Percentiles rank a stretch among this genome's conserved stretches.
Evolutionary conservation across 106 monocot species (phyloP).

Genomic region (Phalaenopsis equestris): DNA sequence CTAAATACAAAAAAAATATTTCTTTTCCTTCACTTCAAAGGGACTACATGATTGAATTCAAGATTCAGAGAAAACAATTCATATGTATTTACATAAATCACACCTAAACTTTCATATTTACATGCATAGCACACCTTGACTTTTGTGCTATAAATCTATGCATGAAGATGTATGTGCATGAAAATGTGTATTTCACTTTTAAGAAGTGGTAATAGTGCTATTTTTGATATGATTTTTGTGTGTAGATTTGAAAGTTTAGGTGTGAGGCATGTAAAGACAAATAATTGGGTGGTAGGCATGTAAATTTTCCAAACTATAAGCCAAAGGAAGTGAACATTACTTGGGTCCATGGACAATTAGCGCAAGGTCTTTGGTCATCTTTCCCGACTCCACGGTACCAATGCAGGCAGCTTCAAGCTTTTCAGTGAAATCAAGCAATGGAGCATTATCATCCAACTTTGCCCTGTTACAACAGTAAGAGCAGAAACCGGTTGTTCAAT

Average conservation of each 20-base stretch:
- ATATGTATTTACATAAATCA: too few species aligned
- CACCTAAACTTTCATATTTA: too few species aligned
- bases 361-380: conserved; percentile 99
- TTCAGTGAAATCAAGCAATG: conserved; percentile 63
- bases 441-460: conserved; percentile 72
- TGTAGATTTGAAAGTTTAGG: too few species aligned
- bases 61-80: neutral
- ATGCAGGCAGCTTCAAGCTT: conserved; percentile 91
- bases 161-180: too few species aligned
- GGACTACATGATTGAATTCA: neutral
- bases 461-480: conserved; percentile 38
- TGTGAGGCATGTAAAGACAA: too few species aligned
- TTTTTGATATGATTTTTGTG: too few species aligned
- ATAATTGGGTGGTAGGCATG: too few species aligned
- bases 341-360: conserved; percentile 86
- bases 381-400: conserved; percentile 84
- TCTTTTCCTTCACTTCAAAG: neutral
- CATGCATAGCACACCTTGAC: too few species aligned
- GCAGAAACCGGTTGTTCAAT: neutral
- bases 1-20: conserved; percentile 24
- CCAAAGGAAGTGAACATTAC: conserved; percentile 22
- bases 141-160: too few species aligned
- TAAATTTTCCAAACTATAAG: neutral
- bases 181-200: too few species aligned
- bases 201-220: too few species aligned